Evolutionary conservation across 192 early-diverging fungal genomes (phyloP), one percentile per base, ranked within the genome.

Genomic region (Umbelopsis sp.): DNA sequence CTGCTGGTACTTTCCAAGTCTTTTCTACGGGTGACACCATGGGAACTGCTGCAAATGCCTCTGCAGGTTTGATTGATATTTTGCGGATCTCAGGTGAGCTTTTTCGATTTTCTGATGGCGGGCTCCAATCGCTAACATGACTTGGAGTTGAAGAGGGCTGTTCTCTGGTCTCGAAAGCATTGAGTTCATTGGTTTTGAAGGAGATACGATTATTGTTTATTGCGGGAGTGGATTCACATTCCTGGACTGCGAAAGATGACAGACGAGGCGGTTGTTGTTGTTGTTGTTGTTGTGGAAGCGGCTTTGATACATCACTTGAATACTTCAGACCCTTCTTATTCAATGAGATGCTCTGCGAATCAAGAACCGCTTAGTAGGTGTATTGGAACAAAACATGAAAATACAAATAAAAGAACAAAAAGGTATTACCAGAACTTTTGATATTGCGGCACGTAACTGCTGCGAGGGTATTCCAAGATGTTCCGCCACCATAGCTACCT

Each of bases 351-450:
- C 26, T 62, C 56, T 62, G 56, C 14, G 12, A 17, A 49, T 49
- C 4, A 36, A n/a, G 32, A 34, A 32, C 14, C 26, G 3, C 0
- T 34, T 12, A 62, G 3, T 34, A 29, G 16, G 17, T 12, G 26
- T 20, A 3, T 11, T 11, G 0, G 5, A 34, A 7, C 31, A 36
- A 36, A 62, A 14, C 17, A 4, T 34, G 26, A 34, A 20, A 56
- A 17, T 34, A 34, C 56, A 20, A n/a, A n/a, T n/a, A n/a, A n/a
- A n/a, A n/a, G n/a, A n/a, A n/a, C n/a, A n/a, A n/a, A n/a, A n/a
- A n/a, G n/a, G n/a, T n/a, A n/a, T 31, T 62, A 62, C 56, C 56
- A 62, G 31, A 62, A 62, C 56, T 62, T 62, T 62, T 20, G 56
- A 62, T 29, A 62, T 62, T 12, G 56, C 56, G 17, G 29, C 56